phyloP scores from a whole-genome alignment of 148 eudicot species.

The Polygonum maritimum region DNA sequence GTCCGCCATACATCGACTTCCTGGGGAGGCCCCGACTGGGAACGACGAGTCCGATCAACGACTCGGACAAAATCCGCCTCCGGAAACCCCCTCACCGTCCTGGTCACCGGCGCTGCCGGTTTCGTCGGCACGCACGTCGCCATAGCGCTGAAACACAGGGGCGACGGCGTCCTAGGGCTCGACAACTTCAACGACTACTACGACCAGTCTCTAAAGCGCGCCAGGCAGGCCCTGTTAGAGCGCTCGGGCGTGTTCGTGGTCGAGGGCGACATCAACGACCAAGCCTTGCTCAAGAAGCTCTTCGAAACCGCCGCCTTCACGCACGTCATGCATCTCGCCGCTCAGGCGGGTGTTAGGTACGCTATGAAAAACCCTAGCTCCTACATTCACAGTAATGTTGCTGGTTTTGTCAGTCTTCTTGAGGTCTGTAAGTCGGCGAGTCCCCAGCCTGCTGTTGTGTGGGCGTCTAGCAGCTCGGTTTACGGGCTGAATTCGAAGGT shows the following conservation, averaged over 20 bases:
- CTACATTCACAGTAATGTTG: conserved; percentile 53
- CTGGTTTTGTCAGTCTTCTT: conserved; percentile 51
- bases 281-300: conserved; percentile 30
- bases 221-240: conserved; percentile 41
- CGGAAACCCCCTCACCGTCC: conserved; percentile 19
- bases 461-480: conserved; percentile 79
- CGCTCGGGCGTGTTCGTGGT: conserved; percentile 49
- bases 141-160: conserved; percentile 40
- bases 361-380: conserved; percentile 63
- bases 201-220: conserved; percentile 33
- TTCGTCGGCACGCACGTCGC: conserved; percentile 67
- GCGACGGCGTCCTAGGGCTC: conserved; percentile 56
- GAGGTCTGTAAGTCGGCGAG: conserved; percentile 51
- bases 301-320: conserved; percentile 48
- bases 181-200: conserved; percentile 62
- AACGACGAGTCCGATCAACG: conserved; percentile 32
- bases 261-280: conserved; percentile 50
- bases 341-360: conserved; percentile 73
- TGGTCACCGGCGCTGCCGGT: conserved; percentile 67
- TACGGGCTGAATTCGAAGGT: conserved; percentile 64
- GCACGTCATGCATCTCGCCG: conserved; percentile 66
- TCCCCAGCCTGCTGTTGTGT: conserved; percentile 57
- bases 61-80: conserved; percentile 1
- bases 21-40: conserved; percentile 47
- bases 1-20: conserved; percentile 15